Percentiles rank a stretch among this genome's conserved stretches.
Evolutionary conservation across 768 basidiomycete species (phyloP).

Genomic region (Kwoniella bestiolae): DNA sequence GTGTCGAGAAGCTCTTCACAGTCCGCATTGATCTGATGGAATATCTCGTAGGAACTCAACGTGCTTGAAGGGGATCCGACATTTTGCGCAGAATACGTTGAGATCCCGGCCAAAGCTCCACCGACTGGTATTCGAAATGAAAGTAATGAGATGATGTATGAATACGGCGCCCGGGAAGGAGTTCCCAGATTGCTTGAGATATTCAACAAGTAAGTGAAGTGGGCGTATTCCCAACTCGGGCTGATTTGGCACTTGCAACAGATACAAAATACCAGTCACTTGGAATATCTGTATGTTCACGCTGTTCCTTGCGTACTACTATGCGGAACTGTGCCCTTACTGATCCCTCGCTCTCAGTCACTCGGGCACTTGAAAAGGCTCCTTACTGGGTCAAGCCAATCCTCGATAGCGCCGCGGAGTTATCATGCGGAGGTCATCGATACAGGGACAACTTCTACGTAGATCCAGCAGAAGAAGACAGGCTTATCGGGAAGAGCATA

Average conservation of each 20-base stretch:
- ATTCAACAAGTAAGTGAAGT: constrained; percentile 33
- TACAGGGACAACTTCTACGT: constrained; percentile 40
- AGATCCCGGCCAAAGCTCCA: constrained; percentile 25
- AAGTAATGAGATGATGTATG: constrained; percentile 35
- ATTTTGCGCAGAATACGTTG: constrained; percentile 25
- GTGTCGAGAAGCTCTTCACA: no score
- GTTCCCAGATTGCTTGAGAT: constrained; percentile 28
- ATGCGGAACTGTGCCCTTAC: constrained; percentile 5
- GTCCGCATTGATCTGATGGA: no score
- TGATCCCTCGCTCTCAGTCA: constrained; percentile 10
- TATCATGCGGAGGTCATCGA: constrained; percentile 37
- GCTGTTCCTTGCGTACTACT: no score
- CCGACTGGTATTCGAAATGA: constrained; percentile 16
- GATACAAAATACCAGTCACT: constrained; percentile 35
- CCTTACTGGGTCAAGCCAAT: constrained; percentile 40
- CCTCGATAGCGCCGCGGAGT: constrained; percentile 34
- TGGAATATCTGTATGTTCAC: constrained; percentile 29
- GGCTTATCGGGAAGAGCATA: constrained; percentile 40
- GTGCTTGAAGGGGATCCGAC: constrained; percentile 21
- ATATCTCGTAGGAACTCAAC: background rate
- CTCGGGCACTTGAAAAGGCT: constrained; percentile 36
- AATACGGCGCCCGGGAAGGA: constrained; percentile 33
- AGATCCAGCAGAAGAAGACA: constrained; percentile 39
- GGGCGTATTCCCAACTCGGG: background rate
- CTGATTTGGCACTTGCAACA: background rate